Evolutionary conservation across 2,329 filamentous ascomycete genomes (phyloP).

Genomic region (Neoarthrinium moseri): DNA sequence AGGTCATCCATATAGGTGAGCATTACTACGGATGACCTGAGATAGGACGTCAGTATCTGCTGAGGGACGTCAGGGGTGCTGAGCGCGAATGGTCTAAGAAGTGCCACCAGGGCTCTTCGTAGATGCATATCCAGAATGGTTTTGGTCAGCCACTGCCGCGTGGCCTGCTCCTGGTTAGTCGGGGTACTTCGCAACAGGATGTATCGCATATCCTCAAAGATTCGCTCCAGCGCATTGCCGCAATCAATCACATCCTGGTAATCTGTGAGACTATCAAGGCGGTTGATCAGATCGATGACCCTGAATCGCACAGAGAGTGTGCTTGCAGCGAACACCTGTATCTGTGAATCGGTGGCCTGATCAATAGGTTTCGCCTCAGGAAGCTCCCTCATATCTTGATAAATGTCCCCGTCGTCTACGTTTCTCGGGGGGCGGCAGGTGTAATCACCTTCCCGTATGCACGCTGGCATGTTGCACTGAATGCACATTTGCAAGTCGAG

Average conservation of each 20-base stretch:
- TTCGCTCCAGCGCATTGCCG: conserved; percentile 51
- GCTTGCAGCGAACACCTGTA: conserved; percentile 53
- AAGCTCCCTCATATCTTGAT: conserved; percentile 45
- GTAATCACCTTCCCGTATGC: conserved; percentile 52
- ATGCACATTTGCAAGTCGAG: conserved; percentile 56
- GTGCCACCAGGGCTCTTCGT: conserved; percentile 47
- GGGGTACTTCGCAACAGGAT: conserved; percentile 47
- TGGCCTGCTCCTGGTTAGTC: conserved; percentile 41
- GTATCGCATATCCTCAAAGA: conserved; percentile 53
- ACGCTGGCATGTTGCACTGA: conserved; percentile 49
- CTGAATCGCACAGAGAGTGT: conserved; percentile 49
- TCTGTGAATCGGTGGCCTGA: conserved; percentile 50
- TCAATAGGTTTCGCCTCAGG: conserved; percentile 50
- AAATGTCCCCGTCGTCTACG: conserved; percentile 50
- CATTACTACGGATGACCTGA: conserved; percentile 55
- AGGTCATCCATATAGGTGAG: conserved; percentile 54
- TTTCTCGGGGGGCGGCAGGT: conserved; percentile 53
- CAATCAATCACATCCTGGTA: conserved; percentile 53
- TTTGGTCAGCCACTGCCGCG: conserved; percentile 50
- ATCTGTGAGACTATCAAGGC: conserved; percentile 51
- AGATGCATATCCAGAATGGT: conserved; percentile 55
- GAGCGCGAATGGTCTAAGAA: conserved; percentile 56
- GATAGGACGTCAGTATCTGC: conserved; percentile 51
- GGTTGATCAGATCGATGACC: conserved; percentile 48
- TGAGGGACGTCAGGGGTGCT: conserved; percentile 48